Evolutionary conservation across 768 basidiomycete species (phyloP).

Genomic region (Hortiboletus flavorubellus): DNA sequence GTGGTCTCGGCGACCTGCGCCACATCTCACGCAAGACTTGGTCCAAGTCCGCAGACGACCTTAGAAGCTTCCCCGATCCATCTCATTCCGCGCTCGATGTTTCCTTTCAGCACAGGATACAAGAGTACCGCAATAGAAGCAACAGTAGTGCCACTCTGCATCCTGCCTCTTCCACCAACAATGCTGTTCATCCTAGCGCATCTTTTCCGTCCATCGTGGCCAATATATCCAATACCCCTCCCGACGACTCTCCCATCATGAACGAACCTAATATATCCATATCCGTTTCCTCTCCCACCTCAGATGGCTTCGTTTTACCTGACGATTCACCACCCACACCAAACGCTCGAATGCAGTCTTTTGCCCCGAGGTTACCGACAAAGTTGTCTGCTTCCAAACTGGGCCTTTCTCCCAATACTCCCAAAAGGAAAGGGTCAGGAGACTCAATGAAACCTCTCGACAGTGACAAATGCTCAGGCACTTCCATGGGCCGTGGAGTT

Average conservation of each 20-base stretch:
- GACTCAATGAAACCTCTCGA: conserved; percentile 33
- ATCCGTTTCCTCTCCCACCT: conserved; percentile 44
- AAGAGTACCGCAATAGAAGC: conserved; percentile 62
- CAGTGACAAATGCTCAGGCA: conserved; percentile 19
- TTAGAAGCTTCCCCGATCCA: conserved; percentile 49
- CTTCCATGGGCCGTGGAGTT: conserved; percentile 20
- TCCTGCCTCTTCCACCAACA: conserved; percentile 34
- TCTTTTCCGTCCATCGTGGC: conserved; percentile 40
- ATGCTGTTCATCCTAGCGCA: conserved; percentile 27
- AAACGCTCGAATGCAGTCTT: conserved; percentile 65
- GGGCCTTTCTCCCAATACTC: conserved; percentile 43
- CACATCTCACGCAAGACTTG: conserved; percentile 67
- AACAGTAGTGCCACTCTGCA: conserved; percentile 51
- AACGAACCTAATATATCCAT: conserved; percentile 42
- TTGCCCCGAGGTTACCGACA: conserved; percentile 68
- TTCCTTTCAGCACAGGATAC: conserved; percentile 57
- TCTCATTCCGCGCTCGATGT: conserved; percentile 39
- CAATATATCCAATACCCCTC: conserved; percentile 19
- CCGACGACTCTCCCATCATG: conserved; percentile 12
- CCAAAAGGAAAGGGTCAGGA: conserved; percentile 54
- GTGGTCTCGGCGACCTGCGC: conserved; percentile 63
- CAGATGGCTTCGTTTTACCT: conserved; percentile 33
- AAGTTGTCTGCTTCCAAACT: conserved; percentile 59
- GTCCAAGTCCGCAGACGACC: conserved; percentile 80
- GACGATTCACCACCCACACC: conserved; percentile 40